Percentiles rank a stretch among this genome's conserved stretches.
Conservation (phyloP, 1,284 basidiomycete genomes). For the Cronartium ribicola region DNA sequence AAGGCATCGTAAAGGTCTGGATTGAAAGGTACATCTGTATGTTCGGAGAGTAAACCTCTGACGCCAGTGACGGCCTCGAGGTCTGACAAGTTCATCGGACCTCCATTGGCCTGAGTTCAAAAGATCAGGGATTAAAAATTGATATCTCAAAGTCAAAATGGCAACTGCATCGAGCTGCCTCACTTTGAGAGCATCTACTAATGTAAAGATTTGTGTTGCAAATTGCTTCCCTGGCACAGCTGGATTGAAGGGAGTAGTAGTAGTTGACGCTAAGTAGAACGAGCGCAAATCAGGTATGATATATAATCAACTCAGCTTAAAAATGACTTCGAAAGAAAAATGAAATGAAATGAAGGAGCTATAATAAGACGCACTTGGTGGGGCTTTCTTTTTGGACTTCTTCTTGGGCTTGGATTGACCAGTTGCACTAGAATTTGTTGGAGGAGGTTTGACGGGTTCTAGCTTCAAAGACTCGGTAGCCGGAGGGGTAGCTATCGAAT, state of each 20-base stretch:
- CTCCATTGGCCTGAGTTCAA: constrained; percentile 13
- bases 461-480: background rate
- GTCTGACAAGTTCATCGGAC: constrained; percentile 38
- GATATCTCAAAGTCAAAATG: background rate
- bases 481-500: background rate
- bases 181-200: constrained; percentile 37
- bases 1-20: constrained; percentile 35
- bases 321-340: background rate
- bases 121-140: background rate
- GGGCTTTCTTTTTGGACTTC: constrained; percentile 14
- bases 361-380: background rate
- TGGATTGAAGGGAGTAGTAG: background rate
- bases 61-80: constrained; percentile 37
- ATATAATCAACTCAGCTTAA: background rate
- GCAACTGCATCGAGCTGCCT: background rate
- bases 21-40: constrained; percentile 39
- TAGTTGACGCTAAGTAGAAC: background rate
- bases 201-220: constrained; percentile 38
- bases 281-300: background rate
- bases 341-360: background rate
- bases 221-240: constrained; percentile 29
- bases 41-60: constrained; percentile 33
- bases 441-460: background rate
- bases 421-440: background rate
- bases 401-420: constrained; percentile 13